Evolutionary conservation across 2,329 filamentous ascomycete species (phyloP), one percentile per base, ranked within the genome.

Genomic region (Amesomyces nigricolor): DNA sequence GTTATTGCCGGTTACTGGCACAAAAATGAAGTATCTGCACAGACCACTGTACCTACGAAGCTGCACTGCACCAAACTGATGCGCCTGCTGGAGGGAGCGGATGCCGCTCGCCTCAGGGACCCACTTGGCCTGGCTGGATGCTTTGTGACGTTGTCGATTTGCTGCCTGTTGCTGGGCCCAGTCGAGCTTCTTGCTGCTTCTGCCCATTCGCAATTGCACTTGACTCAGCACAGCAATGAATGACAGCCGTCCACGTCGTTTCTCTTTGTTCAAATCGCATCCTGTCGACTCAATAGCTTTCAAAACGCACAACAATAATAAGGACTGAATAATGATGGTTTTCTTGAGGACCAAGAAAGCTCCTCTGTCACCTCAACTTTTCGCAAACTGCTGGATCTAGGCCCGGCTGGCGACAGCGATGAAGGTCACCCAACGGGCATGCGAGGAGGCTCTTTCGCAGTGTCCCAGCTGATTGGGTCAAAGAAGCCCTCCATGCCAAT

Each of bases 131-230:
- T 55, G 49, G 54, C 52, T 53, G 51, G 35, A 54, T 47, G 52
- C 55, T 59, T 58, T 63, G 62, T 66, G 64, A 66, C 64, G 64
- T 66, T 65, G 62, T 65, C 63, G 59, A 64, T 62, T 61, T 63
- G 64, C 63, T 66, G 64, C 64, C 64, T 66, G 59, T 51, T 58
- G 56, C 45, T 26, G 22, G 47, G 35, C 51, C 14, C 51, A 50
- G 50, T 4, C 5, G 22, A 26, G 22, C 54, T 52, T 51, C 39
- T 35, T 26, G 29, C 44, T 47, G 30, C 13, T 56, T 53, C 32
- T 32, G 40, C 17, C 17, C 10, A 22, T 48, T 40, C 35, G 17
- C 3, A 7, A 46, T 45, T 32, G 17, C 3, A 7, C 49, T 39
- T 40, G 22, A 47, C 35, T 53, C 47, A 51, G 54, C 37, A 9